Conservation (phyloP, 352 stramenopile species). For the Globisporangium emineosum region DNA sequence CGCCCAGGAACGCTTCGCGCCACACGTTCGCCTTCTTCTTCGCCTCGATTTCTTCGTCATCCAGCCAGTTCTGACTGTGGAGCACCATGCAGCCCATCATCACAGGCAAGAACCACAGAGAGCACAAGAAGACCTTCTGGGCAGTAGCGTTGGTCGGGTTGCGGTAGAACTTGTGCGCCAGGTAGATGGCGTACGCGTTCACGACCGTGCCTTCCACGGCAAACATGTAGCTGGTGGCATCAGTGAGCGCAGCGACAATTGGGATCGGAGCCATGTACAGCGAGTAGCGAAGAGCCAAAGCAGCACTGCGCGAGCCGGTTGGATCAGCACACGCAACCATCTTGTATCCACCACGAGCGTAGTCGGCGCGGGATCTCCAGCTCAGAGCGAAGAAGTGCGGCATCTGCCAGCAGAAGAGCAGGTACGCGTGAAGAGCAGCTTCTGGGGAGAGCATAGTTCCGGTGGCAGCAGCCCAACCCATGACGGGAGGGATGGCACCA, state of each 20-base stretch:
- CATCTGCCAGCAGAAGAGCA: conserved; percentile 99
- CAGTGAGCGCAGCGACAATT: conserved; percentile 87
- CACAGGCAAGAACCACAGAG: conserved; percentile 97
- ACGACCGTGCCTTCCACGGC: conserved; percentile 94
- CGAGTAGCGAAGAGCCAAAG: conserved; percentile 93
- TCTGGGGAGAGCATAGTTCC: conserved; percentile 74
- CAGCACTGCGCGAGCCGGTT: conserved; percentile 89
- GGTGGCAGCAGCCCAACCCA: conserved; percentile 97
- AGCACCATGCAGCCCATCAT: conserved; percentile 97
- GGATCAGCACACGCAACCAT: conserved; percentile 95
- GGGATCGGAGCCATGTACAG: conserved; percentile 94
- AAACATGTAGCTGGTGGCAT: conserved; percentile 99
- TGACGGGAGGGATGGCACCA: conserved; percentile 97
- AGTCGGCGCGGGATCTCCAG: conserved; percentile 95
- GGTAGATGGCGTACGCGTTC: conserved; percentile 95
- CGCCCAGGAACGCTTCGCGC: conserved; percentile 71
- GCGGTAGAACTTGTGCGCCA: conserved; percentile 93
- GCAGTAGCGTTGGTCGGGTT: conserved; percentile 94
- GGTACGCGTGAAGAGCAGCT: conserved; percentile 70
- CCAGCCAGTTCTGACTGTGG: conserved; percentile 92
- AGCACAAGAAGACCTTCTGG: conserved; percentile 96
- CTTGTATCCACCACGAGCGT: conserved; percentile 90
- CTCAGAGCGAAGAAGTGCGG: conserved; percentile 99
- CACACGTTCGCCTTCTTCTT: conserved; percentile 57
- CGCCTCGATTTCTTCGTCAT: conserved; percentile 60